Evolutionary conservation across 1,139 yeast species (phyloP), one percentile per base, ranked within the genome.

Genomic region (Nakaseomyces kungkrabaensis): DNA sequence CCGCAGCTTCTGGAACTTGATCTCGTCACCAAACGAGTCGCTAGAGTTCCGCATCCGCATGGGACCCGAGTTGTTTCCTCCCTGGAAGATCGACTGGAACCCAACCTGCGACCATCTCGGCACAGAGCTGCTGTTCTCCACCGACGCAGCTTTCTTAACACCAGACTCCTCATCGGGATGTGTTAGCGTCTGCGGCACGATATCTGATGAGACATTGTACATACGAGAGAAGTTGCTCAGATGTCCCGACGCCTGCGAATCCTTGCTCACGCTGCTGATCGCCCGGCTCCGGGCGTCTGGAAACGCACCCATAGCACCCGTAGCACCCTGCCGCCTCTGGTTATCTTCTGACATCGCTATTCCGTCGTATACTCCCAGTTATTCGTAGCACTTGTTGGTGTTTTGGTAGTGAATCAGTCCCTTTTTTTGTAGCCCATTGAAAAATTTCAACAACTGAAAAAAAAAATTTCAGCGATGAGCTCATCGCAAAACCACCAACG

Each of bases 91-190:
- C 1, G 69, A 65, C 45, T 63, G 68, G 43, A 65, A 65, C 3
- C 68, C 69, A n/a, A 65, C 66, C 34, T 58, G 60, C 1, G 68
- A 60, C 56, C 66, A 56, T 34, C 55, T 57, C 7, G 65, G 66
- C 7, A 56, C 44, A 4, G 59, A 54, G 3, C 59, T 52, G 3
- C 44, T 34, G 10, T 27, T 27, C 34, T 41, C 44, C 8, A 8
- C 42, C 51, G 52, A 17, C 49, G 50, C 9, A 4, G 11, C 31
- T 26, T 38, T 38, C n/a, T 37, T 29, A 26, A 49, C 53, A 8
- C n/a, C 13, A 6, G 44, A 46, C 40, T 25, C 52, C 51, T n/a
- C 58, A 27, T 36, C 49, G 40, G 25, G 53, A 34, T 38, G 49
- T 37, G 48, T 37, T 13, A 58, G 32, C 2, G 56, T 54, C 31